These are phyloP conservation scores for Periconia macrospinosa DNA, from an alignment of 2,329 filamentous ascomycete genomes.

Conservation along the genomic window DNA sequence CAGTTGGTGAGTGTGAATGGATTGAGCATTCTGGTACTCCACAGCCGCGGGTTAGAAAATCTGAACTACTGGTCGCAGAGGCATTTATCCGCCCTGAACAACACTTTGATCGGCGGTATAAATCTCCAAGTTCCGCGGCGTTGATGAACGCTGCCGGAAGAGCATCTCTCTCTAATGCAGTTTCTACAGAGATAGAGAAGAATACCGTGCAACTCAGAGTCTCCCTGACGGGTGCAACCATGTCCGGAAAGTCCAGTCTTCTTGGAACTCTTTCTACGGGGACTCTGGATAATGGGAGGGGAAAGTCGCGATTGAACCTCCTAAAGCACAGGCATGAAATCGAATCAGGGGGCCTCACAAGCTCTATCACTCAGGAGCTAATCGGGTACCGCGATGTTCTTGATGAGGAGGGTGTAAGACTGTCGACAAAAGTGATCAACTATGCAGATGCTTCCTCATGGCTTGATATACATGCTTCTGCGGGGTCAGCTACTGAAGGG, in stretches of 20 bases:
- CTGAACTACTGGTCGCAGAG: conserved; percentile 82
- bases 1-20: conserved; percentile 85
- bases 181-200: background rate
- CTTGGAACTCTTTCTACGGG: conserved; percentile 87
- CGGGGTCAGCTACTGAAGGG: conserved; percentile 68
- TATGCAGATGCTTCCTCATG: conserved; percentile 90
- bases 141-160: background rate
- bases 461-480: conserved; percentile 86
- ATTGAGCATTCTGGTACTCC: conserved; percentile 49
- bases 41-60: conserved; percentile 23
- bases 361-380: conserved; percentile 90
- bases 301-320: conserved; percentile 83
- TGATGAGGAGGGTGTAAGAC: conserved; percentile 10
- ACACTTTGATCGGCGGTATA: conserved; percentile 22
- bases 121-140: background rate
- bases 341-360: conserved; percentile 79
- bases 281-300: conserved; percentile 85
- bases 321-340: conserved; percentile 94
- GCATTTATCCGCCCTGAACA: conserved; percentile 74
- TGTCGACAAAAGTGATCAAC: conserved; percentile 64
- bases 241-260: conserved; percentile 89
- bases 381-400: conserved; percentile 69
- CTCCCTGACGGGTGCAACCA: conserved; percentile 85
- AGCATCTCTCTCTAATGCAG: background rate
- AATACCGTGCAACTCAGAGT: conserved; percentile 69